Evolutionary conservation across 768 basidiomycete genomes (phyloP).

Genomic region (Obba rivulosa): DNA sequence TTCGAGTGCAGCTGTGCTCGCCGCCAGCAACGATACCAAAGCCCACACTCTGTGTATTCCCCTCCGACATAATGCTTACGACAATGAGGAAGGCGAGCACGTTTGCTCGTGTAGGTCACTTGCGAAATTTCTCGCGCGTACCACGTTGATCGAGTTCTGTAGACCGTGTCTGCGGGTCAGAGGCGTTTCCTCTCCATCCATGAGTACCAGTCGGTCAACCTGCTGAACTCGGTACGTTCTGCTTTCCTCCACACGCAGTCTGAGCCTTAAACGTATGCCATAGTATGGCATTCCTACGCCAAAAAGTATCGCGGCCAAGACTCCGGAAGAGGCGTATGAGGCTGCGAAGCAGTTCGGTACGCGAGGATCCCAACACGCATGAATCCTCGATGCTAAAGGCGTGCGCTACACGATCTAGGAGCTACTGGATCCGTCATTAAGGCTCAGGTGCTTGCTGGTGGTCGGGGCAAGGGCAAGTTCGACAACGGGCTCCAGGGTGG

Average conservation of each 20-base stretch:
- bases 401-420: conserved; percentile 36
- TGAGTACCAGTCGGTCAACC: conserved; percentile 94
- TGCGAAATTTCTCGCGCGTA: conserved; percentile 3
- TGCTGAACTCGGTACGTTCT: conserved; percentile 80
- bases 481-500: conserved; percentile 95
- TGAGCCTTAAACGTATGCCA: background rate
- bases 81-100: conserved; percentile 60
- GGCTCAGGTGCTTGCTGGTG: conserved; percentile 97
- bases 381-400: background rate
- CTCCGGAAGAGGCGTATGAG: conserved; percentile 82
- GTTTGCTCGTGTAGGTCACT: conserved; percentile 53
- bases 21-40: conserved; percentile 2
- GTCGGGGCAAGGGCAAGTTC: conserved; percentile 96
- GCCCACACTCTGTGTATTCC: conserved; percentile 6
- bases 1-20: too few relatives aligned
- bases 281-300: conserved; percentile 97
- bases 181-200: conserved; percentile 93
- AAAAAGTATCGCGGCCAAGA: conserved; percentile 81
- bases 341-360: conserved; percentile 87
- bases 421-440: conserved; percentile 87
- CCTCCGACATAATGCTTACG: conserved; percentile 51
- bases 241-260: background rate
- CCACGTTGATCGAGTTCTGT: conserved; percentile 2
- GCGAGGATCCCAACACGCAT: conserved; percentile 7
- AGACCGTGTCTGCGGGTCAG: conserved; percentile 76